Conservation (phyloP, 495 filamentous ascomycete genomes). For the Xylaria bambusicola region DNA sequence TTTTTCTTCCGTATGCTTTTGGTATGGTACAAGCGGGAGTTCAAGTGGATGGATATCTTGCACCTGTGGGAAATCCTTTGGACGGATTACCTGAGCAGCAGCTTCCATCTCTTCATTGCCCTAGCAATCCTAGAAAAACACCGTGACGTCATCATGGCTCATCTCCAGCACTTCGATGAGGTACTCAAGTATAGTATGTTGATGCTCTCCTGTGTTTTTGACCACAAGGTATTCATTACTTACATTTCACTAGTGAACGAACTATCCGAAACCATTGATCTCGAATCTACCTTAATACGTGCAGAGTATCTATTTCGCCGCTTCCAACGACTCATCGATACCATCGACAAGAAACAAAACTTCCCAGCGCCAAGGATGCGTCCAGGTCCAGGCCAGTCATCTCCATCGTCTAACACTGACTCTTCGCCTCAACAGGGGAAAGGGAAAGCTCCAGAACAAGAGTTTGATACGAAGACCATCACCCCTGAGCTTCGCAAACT, state of each 20-base stretch:
- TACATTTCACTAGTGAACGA: slow-evolving; percentile 72
- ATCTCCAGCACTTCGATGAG: slow-evolving; percentile 93
- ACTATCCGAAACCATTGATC: slow-evolving; percentile 87
- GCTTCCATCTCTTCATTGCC: slow-evolving; percentile 93
- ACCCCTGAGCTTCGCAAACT: slow-evolving; percentile 77
- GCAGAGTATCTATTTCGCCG: slow-evolving; percentile 86
- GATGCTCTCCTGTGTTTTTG: not conserved
- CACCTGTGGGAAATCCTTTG: slow-evolving; percentile 91
- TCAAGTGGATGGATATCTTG: slow-evolving; percentile 81
- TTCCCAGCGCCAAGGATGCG: slow-evolving; percentile 61
- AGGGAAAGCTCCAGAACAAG: slow-evolving; percentile 36
- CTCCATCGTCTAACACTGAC: slow-evolving; percentile 13
- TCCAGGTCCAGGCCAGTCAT: slow-evolving; percentile 1
- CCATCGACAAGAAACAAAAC: slow-evolving; percentile 84
- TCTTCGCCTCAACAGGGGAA: slow-evolving; percentile 16
- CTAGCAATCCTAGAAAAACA: slow-evolving; percentile 96
- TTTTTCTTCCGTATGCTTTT: slow-evolving; percentile 99
- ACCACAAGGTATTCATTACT: slow-evolving; percentile 13
- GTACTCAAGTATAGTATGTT: slow-evolving; percentile 89
- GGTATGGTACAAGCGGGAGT: slow-evolving; percentile 98
- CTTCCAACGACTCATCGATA: slow-evolving; percentile 84
- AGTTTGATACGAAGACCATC: slow-evolving; percentile 69
- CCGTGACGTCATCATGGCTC: slow-evolving; percentile 88
- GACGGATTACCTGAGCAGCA: slow-evolving; percentile 87
- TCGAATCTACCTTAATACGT: slow-evolving; percentile 77